Base-by-base conservation (phyloP, 73 alveolate genomes). In the Paramecium octaurelia region DNA sequence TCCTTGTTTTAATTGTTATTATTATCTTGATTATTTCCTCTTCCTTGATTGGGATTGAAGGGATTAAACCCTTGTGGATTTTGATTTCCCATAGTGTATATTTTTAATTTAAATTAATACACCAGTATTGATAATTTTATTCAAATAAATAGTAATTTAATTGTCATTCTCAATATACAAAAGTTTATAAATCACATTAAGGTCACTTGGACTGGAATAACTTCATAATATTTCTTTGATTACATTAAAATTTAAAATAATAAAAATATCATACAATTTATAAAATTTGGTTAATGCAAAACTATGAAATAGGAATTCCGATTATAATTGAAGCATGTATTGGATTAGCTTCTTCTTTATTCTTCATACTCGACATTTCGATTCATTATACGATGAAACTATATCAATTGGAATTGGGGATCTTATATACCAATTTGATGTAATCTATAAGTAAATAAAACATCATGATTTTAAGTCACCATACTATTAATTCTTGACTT, bases 31-130 rank as follows among this genome's bases (percentile, higher is more conserved):
- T 80, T 80, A 18, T 80, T 80, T 24, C 57, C 34, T 20, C 59
- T 38, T 36, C 87, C 59, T 35, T 38, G 10, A 35, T 23, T 23
- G 11, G 24, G 59, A 21, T 73, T 40, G 46, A 36, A 44, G 14
- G 91, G 91, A 80, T 80, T 80, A 42, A 80, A 80, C 38, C 75
- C 76, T 42, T 18, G 1, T 43, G 24, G 4, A 23, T 42, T 21
- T 80, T 80, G 91, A 48, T 80, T 80, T 44, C 91, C 91, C 91
- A 80, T 80, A 5, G 38, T 54, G 18, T 75, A 20, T 35, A 12
- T 36, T 75, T 27, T 75, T 80, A 44, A 80, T 80, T 44, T 80
- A 80, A 80, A 80, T 80, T 44, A 27, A 80, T 80, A 80, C 91
- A 80, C 91, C 91, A 42, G 91, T 80, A 80, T 80, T 21, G 70